Evolutionary conservation across 805 yeast species (phyloP).

Genomic region (Candida sanyiensis): DNA sequence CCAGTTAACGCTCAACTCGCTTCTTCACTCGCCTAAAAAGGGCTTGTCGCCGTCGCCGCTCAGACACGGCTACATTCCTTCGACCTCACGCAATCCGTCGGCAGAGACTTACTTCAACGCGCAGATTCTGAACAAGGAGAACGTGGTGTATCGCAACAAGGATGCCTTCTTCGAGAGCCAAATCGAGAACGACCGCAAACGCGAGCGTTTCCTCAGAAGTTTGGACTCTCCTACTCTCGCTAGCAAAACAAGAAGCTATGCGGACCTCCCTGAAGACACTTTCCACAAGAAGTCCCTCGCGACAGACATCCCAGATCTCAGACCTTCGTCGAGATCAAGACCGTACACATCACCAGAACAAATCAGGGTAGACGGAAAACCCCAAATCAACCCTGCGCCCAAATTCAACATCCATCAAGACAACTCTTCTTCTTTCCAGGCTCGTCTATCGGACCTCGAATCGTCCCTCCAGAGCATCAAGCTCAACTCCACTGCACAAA

Average conservation of each 20-base stretch:
- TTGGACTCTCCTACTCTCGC: slow-evolving; percentile 3
- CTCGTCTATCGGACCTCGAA: no score
- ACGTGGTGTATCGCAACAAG: slow-evolving; percentile 15
- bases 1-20: slow-evolving; percentile 6
- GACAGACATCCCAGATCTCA: slow-evolving; percentile 4
- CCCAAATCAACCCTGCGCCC: slow-evolving; percentile 5
- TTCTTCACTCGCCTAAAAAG: slow-evolving; percentile 13
- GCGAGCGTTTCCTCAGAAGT: slow-evolving; percentile 15
- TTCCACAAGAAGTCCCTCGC: slow-evolving; percentile 1
- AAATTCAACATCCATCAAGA: no score
- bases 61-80: slow-evolving; percentile 10
- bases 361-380: background rate
- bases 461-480: no score
- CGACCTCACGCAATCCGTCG: slow-evolving; percentile 1
- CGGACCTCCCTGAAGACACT: background rate
- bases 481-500: no score
- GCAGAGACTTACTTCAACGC: slow-evolving; percentile 9
- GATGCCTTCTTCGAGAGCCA: slow-evolving; percentile 9
- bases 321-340: slow-evolving; percentile 1
- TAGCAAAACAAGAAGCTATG: background rate
- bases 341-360: slow-evolving; percentile 8
- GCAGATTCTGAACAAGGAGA: slow-evolving; percentile 14
- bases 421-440: no score
- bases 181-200: slow-evolving; percentile 14
- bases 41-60: slow-evolving; percentile 10